Base-by-base conservation (phyloP, 1,139 yeast species). In the Magnusiomyces clavatus region DNA sequence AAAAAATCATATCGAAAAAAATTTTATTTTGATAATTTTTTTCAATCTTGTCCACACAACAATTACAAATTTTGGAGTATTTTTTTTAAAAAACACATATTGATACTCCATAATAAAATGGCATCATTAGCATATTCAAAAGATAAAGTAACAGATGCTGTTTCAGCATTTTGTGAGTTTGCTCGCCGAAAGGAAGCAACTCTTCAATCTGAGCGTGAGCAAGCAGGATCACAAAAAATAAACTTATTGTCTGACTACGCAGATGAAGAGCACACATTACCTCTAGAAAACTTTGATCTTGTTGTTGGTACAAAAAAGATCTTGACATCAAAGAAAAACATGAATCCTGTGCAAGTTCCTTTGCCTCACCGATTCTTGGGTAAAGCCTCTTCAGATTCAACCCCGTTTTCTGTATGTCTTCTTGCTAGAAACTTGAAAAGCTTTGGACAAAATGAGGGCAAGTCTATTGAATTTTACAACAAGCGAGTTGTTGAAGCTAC, bases 331-430 rank as follows among this genome's bases (percentile, higher is more conserved):
- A 77, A 80, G 62, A 82, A 84, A 58, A 75, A 75, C 54, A 78
- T 88, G 63, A 89, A 89, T 70, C 94, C 96, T 45, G 82, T 80
- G 64, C 66, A 79, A 51, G 75, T 90, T 52, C 59, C 60, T 16
- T 65, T 85, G 48, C 73, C 82, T 48, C 74, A 82, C 61, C 68
- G 83, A 5, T 68, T 81, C 49, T 66, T 69, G 61, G 67, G 75
- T 45, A 59, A 59, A 17, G 76, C 76, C 55, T 72, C 80, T 60
- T 78, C 57, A 13, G 51, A 47, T 14, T 44, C 52, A 13, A 47
- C 36, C n/a, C 46, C 52, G 8, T 39, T 51, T 14, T 49, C 77
- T 54, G 76, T 86, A 42, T 86, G 96, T 65, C 69, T 92, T 58
- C 79, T 92, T 57, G 74, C 84, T 41, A 82, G 88, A 63, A 96